A percentile compares a stretch with the other conserved stretches of the same genome.
These are phyloP conservation scores for Amanita polypyramis DNA, from an alignment of 768 basidiomycete species.

Conservation along the genomic window DNA sequence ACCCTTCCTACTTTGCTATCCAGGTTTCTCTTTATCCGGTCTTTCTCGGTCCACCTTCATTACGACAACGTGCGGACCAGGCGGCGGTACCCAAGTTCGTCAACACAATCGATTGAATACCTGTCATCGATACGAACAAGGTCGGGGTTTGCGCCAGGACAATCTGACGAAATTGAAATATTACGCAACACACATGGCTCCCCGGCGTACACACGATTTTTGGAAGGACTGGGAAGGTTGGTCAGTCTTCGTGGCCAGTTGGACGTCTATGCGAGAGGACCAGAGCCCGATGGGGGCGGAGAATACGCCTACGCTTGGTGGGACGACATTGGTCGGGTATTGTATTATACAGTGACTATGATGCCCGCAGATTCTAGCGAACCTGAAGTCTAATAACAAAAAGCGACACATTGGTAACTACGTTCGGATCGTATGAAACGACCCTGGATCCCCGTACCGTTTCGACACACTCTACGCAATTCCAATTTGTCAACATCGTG, in stretches of 20 bases:
- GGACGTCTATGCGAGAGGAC: slow-evolving; percentile 87
- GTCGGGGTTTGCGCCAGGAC: slow-evolving; percentile 88
- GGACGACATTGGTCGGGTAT: slow-evolving; percentile 92
- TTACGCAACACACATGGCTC: slow-evolving; percentile 88
- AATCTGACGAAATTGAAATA: slow-evolving; percentile 76
- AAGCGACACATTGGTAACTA: slow-evolving; percentile 95
- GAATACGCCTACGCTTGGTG: slow-evolving; percentile 99
- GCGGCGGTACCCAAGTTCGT: slow-evolving; percentile 49
- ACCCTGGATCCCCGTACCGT: slow-evolving; percentile 78
- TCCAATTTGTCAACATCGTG: slow-evolving; percentile 96
- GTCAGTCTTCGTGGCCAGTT: slow-evolving; percentile 84
- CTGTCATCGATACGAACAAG: slow-evolving; percentile 96
- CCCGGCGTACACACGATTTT: slow-evolving; percentile 87
- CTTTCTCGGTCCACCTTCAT: slow-evolving; percentile 25
- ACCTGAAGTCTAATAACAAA: slow-evolving; percentile 68
- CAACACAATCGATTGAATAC: slow-evolving; percentile 66
- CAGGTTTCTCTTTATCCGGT: slow-evolving; percentile 68
- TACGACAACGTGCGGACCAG: slow-evolving; percentile 40
- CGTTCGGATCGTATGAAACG: slow-evolving; percentile 96
- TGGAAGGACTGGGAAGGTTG: slow-evolving; percentile 80
- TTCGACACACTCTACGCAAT: slow-evolving; percentile 94
- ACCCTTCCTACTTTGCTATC: slow-evolving; percentile 77
- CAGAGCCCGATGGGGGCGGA: slow-evolving; percentile 87
- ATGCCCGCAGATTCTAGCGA: slow-evolving; percentile 79
- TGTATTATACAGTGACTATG: slow-evolving; percentile 94